A percentile compares a stretch with the other conserved stretches of the same genome.
Conservation (phyloP, 2,329 filamentous ascomycete species). For the Coleophoma crateriformis region DNA sequence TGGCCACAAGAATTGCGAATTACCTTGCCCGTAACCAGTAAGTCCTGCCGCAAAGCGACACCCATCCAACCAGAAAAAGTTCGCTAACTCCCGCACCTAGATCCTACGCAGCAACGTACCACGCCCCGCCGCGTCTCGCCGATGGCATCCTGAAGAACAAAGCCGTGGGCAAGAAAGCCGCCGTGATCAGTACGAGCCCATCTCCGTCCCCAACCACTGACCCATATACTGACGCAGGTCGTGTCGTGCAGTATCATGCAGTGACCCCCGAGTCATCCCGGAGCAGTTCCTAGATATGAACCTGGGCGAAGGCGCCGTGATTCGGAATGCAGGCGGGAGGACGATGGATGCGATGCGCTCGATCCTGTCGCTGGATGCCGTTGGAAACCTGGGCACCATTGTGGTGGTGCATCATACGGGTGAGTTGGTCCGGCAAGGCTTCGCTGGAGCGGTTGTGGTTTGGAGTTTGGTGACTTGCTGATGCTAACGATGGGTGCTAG, state of each 20-base stretch:
- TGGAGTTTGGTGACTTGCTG: too few species aligned
- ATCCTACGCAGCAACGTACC: too few species aligned
- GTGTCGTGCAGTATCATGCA: not conserved
- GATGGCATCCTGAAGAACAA: not conserved
- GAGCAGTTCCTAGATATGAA: not conserved
- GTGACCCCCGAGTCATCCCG: not conserved
- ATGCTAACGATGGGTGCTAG: not conserved
- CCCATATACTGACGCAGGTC: not conserved
- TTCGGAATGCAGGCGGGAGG: not conserved
- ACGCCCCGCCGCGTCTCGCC: not conserved
- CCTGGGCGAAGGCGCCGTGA: not conserved
- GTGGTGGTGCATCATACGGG: not conserved
- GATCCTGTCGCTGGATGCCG: constrained; percentile 59
- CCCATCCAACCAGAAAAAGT: too few species aligned
- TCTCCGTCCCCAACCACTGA: not conserved
- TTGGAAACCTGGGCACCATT: constrained; percentile 78
- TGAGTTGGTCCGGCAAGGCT: too few species aligned
- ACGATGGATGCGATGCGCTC: not conserved
- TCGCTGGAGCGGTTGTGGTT: too few species aligned
- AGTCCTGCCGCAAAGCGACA: too few species aligned
- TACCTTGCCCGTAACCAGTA: too few species aligned
- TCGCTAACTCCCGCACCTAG: too few species aligned
- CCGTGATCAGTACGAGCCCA: not conserved
- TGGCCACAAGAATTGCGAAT: too few species aligned
- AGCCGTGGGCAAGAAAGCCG: not conserved